A percentile compares a stretch with the other conserved stretches of the same genome.
Conservation (phyloP, 768 basidiomycete species). For the Lactifluus subvellereus region DNA sequence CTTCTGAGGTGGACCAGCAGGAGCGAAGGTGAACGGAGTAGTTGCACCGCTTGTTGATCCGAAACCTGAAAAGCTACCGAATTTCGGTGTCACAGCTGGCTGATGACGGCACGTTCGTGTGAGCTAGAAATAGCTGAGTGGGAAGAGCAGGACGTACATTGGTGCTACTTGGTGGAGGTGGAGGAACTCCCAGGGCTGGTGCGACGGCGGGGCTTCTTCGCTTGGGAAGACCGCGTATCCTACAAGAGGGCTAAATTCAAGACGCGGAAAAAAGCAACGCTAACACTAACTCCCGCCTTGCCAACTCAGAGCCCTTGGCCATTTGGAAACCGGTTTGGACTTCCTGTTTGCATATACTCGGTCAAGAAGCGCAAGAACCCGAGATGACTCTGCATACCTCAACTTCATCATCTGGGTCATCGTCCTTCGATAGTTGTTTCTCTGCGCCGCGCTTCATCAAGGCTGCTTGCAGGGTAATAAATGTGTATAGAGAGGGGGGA, state of each 20-base stretch:
- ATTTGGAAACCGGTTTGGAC: constrained; percentile 44
- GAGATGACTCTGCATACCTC: constrained; percentile 26
- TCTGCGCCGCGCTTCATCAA: constrained; percentile 74
- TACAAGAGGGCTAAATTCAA: constrained; percentile 28
- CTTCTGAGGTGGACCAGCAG: constrained; percentile 26
- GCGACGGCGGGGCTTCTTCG: constrained; percentile 29
- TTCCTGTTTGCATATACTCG: constrained; percentile 34
- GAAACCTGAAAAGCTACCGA: constrained; percentile 50
- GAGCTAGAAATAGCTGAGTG: constrained; percentile 8
- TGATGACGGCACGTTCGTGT: constrained; percentile 6
- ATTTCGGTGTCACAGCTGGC: constrained; percentile 37
- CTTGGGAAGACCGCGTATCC: constrained; percentile 64
- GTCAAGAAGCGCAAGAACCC: background rate
- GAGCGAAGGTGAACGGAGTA: constrained; percentile 38
- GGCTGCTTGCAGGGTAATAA: background rate
- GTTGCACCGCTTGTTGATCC: constrained; percentile 33
- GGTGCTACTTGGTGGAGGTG: constrained; percentile 25
- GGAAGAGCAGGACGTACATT: constrained; percentile 28
- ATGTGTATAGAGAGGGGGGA: background rate
- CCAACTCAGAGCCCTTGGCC: constrained; percentile 54
- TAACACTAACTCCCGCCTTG: constrained; percentile 49
- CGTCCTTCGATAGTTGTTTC: constrained; percentile 58
- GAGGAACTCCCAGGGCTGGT: constrained; percentile 19
- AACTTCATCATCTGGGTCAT: constrained; percentile 37
- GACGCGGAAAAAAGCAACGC: background rate